Conservation (phyloP, 192 early-diverging fungal genomes). For the Lobosporangium transversale region DNA sequence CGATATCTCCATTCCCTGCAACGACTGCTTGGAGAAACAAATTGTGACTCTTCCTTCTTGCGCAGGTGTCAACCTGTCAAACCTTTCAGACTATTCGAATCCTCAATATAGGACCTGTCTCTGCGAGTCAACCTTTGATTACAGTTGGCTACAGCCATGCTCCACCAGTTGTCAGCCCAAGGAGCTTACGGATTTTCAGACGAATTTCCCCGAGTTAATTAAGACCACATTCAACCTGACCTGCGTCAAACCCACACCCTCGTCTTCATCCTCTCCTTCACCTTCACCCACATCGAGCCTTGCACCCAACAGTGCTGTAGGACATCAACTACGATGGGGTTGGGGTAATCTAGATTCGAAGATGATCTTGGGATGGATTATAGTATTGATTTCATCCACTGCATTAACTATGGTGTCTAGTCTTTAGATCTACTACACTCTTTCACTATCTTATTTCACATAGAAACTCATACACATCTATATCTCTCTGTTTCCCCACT, state of each 20-base stretch:
- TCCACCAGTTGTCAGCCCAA: slow-evolving; percentile 26
- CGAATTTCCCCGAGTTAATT: slow-evolving; percentile 8
- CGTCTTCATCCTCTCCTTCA: slow-evolving; percentile 10
- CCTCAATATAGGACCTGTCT: slow-evolving; percentile 25
- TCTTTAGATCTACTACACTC: too few species aligned
- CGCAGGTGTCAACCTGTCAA: slow-evolving; percentile 23
- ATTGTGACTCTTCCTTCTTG: slow-evolving; percentile 17
- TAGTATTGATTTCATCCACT: not conserved
- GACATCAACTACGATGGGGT: too few species aligned
- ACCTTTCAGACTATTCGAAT: slow-evolving; percentile 7
- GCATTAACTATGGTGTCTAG: too few species aligned
- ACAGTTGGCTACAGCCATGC: slow-evolving; percentile 34
- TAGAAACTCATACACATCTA: too few species aligned
- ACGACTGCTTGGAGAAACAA: slow-evolving; percentile 26
- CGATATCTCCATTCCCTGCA: slow-evolving; percentile 34
- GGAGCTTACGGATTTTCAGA: slow-evolving; percentile 24
- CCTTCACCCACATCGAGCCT: not conserved
- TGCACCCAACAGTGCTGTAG: not conserved
- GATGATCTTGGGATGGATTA: not conserved
- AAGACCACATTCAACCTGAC: slow-evolving; percentile 28
- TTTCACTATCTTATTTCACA: too few species aligned
- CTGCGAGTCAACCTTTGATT: slow-evolving; percentile 40
- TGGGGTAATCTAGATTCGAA: not conserved
- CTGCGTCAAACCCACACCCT: slow-evolving; percentile 40
- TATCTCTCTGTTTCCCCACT: too few species aligned